These are phyloP conservation scores for Fusarium algeriense DNA, from an alignment of 2,329 filamentous ascomycete species.

Conservation along the genomic window DNA sequence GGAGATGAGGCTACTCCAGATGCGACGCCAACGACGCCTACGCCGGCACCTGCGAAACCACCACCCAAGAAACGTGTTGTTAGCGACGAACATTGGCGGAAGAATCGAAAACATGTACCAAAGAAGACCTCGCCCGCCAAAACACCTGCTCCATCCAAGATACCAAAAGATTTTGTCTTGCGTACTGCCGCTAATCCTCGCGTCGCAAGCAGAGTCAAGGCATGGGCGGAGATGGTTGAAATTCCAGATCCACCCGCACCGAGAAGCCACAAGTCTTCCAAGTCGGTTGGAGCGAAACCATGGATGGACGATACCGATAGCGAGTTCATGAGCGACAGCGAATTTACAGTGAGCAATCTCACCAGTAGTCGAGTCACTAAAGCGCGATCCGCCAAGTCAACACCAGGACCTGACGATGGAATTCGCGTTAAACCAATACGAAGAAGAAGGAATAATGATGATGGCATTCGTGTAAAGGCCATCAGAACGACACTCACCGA, in stretches of 20 bases:
- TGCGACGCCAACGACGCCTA: conserved; percentile 30
- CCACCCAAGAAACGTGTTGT: conserved; percentile 92
- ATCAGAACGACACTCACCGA: conserved; percentile 37
- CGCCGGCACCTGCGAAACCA: conserved; percentile 53
- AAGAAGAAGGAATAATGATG: conserved; percentile 49
- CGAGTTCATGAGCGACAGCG: conserved; percentile 48
- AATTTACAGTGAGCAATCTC: conserved; percentile 47
- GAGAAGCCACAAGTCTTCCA: conserved; percentile 54
- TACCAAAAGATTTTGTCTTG: conserved; percentile 71
- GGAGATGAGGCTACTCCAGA: conserved; percentile 41
- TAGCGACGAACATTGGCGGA: conserved; percentile 92
- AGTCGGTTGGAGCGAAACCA: conserved; percentile 49
- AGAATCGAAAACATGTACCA: conserved; percentile 65
- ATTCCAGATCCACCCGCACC: conserved; percentile 56
- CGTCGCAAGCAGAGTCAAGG: conserved; percentile 70
- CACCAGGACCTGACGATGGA: conserved; percentile 54
- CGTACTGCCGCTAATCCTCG: conserved; percentile 66
- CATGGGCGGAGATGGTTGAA: conserved; percentile 71
- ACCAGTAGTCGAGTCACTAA: conserved; percentile 39
- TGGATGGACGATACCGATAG: conserved; percentile 46
- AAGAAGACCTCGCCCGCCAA: conserved; percentile 56
- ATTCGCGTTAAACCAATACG: conserved; percentile 59
- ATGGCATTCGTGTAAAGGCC: conserved; percentile 52
- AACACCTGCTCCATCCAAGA: conserved; percentile 47
- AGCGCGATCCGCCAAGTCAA: conserved; percentile 42